Conservation (phyloP, 768 basidiomycete genomes). For the Amanita subjunquillea region DNA sequence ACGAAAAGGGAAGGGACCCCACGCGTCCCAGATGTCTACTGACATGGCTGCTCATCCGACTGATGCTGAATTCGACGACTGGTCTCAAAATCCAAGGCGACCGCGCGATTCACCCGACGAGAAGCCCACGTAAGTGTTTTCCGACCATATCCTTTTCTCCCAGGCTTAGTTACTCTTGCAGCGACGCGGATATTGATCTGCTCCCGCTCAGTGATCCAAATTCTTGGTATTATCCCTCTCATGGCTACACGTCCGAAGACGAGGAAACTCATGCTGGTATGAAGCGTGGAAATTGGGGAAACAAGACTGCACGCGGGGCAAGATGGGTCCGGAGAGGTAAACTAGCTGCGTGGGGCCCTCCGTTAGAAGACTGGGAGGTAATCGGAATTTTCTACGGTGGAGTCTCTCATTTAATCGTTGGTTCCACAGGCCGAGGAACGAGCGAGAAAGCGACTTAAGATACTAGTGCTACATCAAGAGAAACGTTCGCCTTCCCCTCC, state of each 20-base stretch:
- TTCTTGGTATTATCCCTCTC: conserved; percentile 79
- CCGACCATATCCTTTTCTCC: neutral
- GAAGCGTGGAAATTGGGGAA: conserved; percentile 74
- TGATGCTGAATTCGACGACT: conserved; percentile 5
- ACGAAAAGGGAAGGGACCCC: neutral
- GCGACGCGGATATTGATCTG: conserved; percentile 20
- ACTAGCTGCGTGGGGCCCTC: conserved; percentile 75
- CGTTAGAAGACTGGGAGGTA: conserved; percentile 84
- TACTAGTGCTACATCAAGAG: conserved; percentile 44
- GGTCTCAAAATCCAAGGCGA: neutral
- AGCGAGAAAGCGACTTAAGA: conserved; percentile 69
- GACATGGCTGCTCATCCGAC: conserved; percentile 3
- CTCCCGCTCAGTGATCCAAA: conserved; percentile 62
- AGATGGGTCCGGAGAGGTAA: conserved; percentile 80
- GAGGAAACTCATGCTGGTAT: conserved; percentile 36
- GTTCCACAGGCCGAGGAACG: conserved; percentile 62
- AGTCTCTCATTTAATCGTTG: conserved; percentile 5
- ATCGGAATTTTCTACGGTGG: conserved; percentile 5
- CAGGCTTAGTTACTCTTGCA: neutral
- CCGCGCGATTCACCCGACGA: neutral
- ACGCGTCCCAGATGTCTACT: neutral
- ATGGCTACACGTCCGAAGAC: conserved; percentile 59
- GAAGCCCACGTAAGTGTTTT: neutral
- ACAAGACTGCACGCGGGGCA: conserved; percentile 64
- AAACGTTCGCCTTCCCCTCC: conserved; percentile 65